Evolutionary conservation across 1,284 basidiomycete species (phyloP).

Genomic region (Cutaneotrichosporon mucoides): DNA sequence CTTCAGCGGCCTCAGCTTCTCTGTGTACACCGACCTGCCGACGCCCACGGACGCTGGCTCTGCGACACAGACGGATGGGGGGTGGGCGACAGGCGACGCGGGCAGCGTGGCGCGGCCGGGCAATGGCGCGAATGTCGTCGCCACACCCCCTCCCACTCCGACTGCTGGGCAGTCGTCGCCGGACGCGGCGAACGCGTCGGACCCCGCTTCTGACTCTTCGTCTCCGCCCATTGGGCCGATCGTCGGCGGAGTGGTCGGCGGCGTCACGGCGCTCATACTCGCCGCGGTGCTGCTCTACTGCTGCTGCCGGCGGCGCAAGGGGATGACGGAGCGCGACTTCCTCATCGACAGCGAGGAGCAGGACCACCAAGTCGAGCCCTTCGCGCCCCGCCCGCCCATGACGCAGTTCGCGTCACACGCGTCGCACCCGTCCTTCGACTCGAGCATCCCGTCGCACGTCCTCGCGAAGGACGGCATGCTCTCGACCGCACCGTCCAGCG

Average conservation of each 20-base stretch:
- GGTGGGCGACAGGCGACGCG: not conserved
- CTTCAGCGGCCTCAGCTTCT: not conserved
- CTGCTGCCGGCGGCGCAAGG: constrained; percentile 30
- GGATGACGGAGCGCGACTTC: not conserved
- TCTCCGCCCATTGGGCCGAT: constrained; percentile 40
- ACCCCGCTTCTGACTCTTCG: not conserved
- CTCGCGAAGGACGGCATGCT: too few relatives aligned
- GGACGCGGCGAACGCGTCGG: too few relatives aligned
- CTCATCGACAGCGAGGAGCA: not conserved
- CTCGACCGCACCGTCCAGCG: too few relatives aligned
- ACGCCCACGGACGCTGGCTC: not conserved
- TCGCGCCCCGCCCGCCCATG: not conserved
- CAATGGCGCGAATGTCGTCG: too few relatives aligned
- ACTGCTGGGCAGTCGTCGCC: too few relatives aligned
- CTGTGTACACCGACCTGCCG: not conserved
- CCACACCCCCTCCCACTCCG: too few relatives aligned
- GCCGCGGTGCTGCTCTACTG: constrained; percentile 38
- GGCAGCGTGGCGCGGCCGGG: too few relatives aligned
- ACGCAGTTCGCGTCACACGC: not conserved
- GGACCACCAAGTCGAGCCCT: not conserved
- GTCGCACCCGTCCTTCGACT: not conserved
- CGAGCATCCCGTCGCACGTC: too few relatives aligned
- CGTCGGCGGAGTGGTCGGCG: constrained; percentile 49
- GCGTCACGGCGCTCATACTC: constrained; percentile 29
- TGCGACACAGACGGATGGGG: too few relatives aligned